phyloP scores from a whole-genome alignment of 225 moss, liverwort and hornwort genomes.

The Straminergon stramineum region DNA sequence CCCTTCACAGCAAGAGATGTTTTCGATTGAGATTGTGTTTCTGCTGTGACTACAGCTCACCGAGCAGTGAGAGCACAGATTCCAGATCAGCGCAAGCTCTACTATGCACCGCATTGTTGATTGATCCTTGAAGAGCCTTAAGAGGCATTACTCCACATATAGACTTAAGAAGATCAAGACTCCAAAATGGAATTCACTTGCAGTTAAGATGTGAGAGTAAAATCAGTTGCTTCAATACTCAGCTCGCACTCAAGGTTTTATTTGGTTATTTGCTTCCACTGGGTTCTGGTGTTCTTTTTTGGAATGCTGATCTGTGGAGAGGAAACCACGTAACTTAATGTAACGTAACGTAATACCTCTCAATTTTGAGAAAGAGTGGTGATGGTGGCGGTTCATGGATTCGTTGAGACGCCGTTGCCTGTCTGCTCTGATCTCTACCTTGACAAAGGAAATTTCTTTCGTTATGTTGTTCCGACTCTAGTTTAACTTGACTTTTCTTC shows the following conservation, averaged over 20 bases:
- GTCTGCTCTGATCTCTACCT: not conserved
- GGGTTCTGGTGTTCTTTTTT: not conserved
- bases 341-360: not conserved
- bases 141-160: not conserved
- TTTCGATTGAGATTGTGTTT: not conserved
- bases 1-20: not conserved
- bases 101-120: no score
- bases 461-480: not conserved
- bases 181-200: not conserved
- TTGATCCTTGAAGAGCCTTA: not conserved
- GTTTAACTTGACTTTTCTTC: not conserved
- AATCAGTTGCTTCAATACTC: not conserved
- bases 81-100: not conserved
- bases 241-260: not conserved
- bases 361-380: not conserved
- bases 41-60: not conserved
- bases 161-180: not conserved
- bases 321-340: no score
- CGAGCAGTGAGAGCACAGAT: not conserved
- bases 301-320: not conserved
- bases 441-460: not conserved
- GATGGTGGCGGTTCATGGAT: not conserved
- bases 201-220: not conserved
- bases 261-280: not conserved
- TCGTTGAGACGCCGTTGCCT: not conserved